Evolutionary conservation across 192 early-diverging fungal species (phyloP).

Genomic region (Neocallimastix lanati): DNA sequence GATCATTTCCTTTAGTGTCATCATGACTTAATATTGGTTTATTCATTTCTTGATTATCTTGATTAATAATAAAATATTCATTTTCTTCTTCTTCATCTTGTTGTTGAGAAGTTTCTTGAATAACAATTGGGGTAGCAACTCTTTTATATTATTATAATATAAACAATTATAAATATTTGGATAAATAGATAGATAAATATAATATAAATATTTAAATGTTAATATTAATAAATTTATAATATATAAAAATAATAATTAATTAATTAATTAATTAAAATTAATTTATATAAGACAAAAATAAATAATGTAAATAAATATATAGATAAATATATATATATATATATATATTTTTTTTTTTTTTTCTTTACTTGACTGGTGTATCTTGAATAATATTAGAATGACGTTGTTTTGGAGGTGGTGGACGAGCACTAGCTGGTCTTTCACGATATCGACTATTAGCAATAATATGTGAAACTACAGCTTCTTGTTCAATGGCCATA

Average conservation of each 20-base stretch:
- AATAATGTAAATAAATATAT: no score
- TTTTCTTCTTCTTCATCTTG: conserved; percentile 25
- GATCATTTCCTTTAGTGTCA: conserved; percentile 9
- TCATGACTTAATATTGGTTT: not conserved
- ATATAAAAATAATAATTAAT: no score
- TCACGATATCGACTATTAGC: conserved; percentile 13
- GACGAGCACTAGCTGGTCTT: conserved; percentile 28
- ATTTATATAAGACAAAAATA: no score
- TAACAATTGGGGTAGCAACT: conserved; percentile 14
- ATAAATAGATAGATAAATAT: no score
- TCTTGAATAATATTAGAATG: conserved; percentile 1
- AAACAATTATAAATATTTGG: no score
- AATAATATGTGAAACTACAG: not conserved
- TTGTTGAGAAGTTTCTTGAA: conserved; percentile 11
- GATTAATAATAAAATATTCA: conserved; percentile 15
- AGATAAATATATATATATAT: no score
- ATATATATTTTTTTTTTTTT: no score
- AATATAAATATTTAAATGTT: no score
- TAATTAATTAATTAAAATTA: no score
- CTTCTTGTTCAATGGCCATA: not conserved
- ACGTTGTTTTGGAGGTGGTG: conserved; percentile 24
- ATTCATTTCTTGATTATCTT: conserved; percentile 8
- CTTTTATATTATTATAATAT: no score
- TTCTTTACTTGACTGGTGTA: not conserved
- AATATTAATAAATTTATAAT: no score